A percentile compares a stretch with the other conserved stretches of the same genome.
Conservation (phyloP, 2,329 filamentous ascomycete genomes). For the Paracorniculantispora psalliotae region DNA sequence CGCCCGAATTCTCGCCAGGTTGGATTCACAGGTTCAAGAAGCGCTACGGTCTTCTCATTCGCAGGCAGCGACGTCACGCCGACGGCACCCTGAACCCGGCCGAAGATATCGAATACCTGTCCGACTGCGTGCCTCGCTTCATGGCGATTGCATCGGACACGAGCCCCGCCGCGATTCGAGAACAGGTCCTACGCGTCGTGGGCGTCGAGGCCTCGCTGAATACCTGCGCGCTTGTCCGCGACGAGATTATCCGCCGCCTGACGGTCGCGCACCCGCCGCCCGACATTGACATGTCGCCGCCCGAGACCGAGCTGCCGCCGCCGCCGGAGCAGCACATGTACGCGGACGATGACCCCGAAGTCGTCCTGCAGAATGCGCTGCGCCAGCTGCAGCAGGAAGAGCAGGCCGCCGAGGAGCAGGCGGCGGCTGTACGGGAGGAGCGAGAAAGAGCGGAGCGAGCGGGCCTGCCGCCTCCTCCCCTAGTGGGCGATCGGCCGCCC, state of each 20-base stretch:
- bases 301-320: conserved; percentile 17
- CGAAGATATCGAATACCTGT: conserved; percentile 55
- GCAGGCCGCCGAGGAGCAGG: conserved; percentile 53
- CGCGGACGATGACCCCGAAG: conserved; percentile 51
- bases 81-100: conserved; percentile 43
- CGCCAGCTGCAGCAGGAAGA: conserved; percentile 56
- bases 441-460: conserved; percentile 44
- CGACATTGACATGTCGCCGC: background rate
- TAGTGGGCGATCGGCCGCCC: conserved; percentile 28
- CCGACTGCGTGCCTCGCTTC: conserved; percentile 55
- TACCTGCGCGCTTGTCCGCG: conserved; percentile 52
- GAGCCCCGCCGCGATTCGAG: conserved; percentile 54
- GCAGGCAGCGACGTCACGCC: conserved; percentile 50
- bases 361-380: conserved; percentile 55
- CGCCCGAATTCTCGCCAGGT: conserved; percentile 58
- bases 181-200: conserved; percentile 50
- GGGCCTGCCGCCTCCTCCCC: conserved; percentile 23
- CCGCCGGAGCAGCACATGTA: conserved; percentile 30
- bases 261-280: background rate
- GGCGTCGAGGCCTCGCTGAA: conserved; percentile 50
- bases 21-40: conserved; percentile 64
- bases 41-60: conserved; percentile 53
- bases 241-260: conserved; percentile 47
- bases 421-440: conserved; percentile 49
- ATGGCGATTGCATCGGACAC: conserved; percentile 55